phyloP scores from a whole-genome alignment of 2,329 filamentous ascomycete species.

The Dichotomopilus funicola region DNA sequence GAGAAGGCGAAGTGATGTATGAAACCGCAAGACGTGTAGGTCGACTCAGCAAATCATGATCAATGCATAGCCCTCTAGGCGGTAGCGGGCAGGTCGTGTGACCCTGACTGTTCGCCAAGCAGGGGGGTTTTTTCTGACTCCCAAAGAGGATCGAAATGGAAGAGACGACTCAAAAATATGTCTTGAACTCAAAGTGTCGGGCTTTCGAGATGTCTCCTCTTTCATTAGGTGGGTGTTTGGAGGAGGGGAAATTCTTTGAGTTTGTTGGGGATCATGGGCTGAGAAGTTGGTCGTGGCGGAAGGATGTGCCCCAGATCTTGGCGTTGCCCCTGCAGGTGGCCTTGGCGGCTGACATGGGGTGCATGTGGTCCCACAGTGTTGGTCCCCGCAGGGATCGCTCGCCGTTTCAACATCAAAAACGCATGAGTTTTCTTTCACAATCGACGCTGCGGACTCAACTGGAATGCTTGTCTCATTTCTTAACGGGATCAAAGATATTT shows the following conservation, averaged over 20 bases:
- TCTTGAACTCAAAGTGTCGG: too few relatives aligned
- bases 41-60: not conserved
- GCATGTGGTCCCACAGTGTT: not conserved
- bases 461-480: too few relatives aligned
- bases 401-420: too few relatives aligned
- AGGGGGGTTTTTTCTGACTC: not conserved
- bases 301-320: not conserved
- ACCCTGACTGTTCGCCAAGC: slow-evolving; percentile 9
- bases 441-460: too few relatives aligned
- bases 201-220: too few relatives aligned
- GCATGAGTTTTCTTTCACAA: too few relatives aligned
- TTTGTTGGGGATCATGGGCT: not conserved
- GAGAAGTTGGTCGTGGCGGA: not conserved
- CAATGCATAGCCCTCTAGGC: not conserved
- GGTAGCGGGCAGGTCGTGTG: not conserved
- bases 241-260: not conserved
- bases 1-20: not conserved
- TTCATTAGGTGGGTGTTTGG: not conserved
- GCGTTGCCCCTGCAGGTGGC: not conserved
- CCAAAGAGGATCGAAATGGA: too few relatives aligned
- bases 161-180: too few relatives aligned
- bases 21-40: not conserved
- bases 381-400: too few relatives aligned
- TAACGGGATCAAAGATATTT: too few relatives aligned
- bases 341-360: not conserved